Percentiles rank a stretch among this genome's conserved stretches.
Conservation (phyloP, 2,329 filamentous ascomycete species). For the Lasiodiplodia citricola region DNA sequence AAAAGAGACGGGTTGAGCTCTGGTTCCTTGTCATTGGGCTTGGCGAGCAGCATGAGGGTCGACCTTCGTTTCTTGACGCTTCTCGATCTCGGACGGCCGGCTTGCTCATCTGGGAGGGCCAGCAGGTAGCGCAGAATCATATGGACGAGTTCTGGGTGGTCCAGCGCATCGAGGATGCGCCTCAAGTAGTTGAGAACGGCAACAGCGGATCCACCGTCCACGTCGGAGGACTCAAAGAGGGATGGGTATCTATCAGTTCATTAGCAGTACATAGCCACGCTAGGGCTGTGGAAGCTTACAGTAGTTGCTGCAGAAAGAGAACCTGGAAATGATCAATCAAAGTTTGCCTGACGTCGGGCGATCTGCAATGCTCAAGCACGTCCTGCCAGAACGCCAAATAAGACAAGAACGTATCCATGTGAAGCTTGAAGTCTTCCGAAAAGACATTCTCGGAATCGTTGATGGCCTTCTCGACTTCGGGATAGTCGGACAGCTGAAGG, state of each 20-base stretch:
- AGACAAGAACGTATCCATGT: slow-evolving; percentile 91
- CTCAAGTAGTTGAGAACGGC: slow-evolving; percentile 93
- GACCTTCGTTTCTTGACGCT: slow-evolving; percentile 80
- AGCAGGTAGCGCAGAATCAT: slow-evolving; percentile 92
- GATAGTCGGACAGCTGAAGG: slow-evolving; percentile 86
- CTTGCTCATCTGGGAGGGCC: slow-evolving; percentile 68
- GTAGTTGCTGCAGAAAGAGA: slow-evolving; percentile 89
- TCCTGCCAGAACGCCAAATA: slow-evolving; percentile 98
- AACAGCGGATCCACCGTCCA: slow-evolving; percentile 94
- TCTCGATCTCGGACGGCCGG: slow-evolving; percentile 45
- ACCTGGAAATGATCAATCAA: slow-evolving; percentile 96
- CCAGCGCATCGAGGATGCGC: slow-evolving; percentile 86
- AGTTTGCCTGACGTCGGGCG: slow-evolving; percentile 88
- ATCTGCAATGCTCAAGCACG: slow-evolving; percentile 92
- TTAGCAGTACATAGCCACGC: slow-evolving; percentile 26
- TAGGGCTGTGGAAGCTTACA: slow-evolving; percentile 60
- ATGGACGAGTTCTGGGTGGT: slow-evolving; percentile 92
- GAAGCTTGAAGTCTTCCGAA: slow-evolving; percentile 76
- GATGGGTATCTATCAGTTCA: slow-evolving; percentile 77
- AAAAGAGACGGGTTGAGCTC: slow-evolving; percentile 84
- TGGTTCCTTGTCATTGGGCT: slow-evolving; percentile 77
- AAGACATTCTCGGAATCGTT: slow-evolving; percentile 74
- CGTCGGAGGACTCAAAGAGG: slow-evolving; percentile 92
- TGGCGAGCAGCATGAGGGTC: slow-evolving; percentile 84
- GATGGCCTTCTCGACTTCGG: slow-evolving; percentile 70